A percentile compares a stretch with the other conserved stretches of the same genome.
Evolutionary conservation across 164 flowering plant species (phyloP).

Genomic region (Piper longum): DNA sequence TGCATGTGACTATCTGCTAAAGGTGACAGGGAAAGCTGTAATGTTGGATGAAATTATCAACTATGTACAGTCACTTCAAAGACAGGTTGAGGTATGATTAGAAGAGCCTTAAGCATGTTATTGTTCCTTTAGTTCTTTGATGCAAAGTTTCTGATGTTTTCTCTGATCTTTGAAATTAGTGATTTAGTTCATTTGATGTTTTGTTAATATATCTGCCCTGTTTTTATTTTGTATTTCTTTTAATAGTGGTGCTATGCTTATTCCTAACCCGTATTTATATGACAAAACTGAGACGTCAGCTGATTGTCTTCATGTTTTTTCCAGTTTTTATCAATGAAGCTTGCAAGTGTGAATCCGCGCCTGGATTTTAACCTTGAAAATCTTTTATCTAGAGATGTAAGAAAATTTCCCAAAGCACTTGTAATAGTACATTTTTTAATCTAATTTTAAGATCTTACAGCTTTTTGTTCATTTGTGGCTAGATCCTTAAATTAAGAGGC

Average conservation of each 20-base stretch:
- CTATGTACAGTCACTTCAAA: conserved; percentile 92
- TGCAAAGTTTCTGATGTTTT: not conserved
- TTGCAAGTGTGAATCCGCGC: conserved; percentile 78
- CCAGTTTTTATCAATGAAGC: conserved; percentile 96
- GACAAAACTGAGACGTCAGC: not conserved
- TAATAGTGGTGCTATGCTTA: too few relatives aligned
- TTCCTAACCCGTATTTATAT: too few relatives aligned
- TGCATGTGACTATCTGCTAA: conserved; percentile 1
- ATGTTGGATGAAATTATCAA: conserved; percentile 98
- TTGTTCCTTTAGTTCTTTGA: not conserved
- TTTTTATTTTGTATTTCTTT: too few relatives aligned
- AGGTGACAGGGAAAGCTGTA: conserved; percentile 98
- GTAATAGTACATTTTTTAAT: not conserved
- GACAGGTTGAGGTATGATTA: conserved; percentile 80
- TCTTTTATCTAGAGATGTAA: conserved; percentile 78
- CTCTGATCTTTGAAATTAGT: not conserved
- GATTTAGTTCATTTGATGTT: not conserved
- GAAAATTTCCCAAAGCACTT: not conserved
- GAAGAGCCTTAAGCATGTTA: not conserved
- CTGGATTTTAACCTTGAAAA: conserved; percentile 67
- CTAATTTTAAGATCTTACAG: not conserved
- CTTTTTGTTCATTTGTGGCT: not conserved
- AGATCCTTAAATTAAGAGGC: conserved; percentile 52
- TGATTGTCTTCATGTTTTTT: conserved; percentile 3
- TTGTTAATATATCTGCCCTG: too few relatives aligned